Evolutionary conservation across 345 rosid genomes (phyloP), one percentile per base, ranked within the genome.

Genomic region (Anastatica hierochuntica): DNA sequence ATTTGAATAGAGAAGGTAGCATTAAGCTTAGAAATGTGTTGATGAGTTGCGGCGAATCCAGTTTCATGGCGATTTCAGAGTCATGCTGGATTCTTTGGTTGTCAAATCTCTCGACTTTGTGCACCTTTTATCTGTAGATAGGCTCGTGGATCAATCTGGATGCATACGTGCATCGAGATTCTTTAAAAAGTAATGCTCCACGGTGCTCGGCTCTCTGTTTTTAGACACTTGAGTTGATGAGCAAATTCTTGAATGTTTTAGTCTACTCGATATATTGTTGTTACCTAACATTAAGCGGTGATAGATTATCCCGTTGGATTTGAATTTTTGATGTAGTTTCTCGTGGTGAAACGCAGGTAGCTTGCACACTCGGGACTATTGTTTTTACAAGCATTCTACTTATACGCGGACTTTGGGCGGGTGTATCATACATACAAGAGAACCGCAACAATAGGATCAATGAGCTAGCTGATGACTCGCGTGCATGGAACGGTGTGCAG

Each of bases 381-480:
- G 68, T 67, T 45, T 67, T 67, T 59, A 67, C 71, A 1, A 67
- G 71, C 66, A 67, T 67, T 45, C 60, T 67, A 21, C 45, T 67
- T 52, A 67, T 67, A 67, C 66, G 71, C 14, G 71, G 71, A 53
- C 60, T 67, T 11, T 67, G 71, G 71, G 56, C 71, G 1, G 71
- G 71, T 59, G 71, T 67, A 59, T 60, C 71, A 21, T 67, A 67
- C 66, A 8, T 67, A 14, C 66, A 67, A 46, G 71, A 67, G 21
- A 67, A 13, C 50, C 71, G 66, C 24, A 59, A 59, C 71, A 59
- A 67, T n/a, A 38, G 66, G 49, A 52, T 52, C 60, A 67, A 59
- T 46, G 71, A 67, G 23, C 61, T 67, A 8, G 14, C 37, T 38
- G 66, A 67, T 38, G 71, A 67, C 50, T 66, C 71, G 1, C 65